Evolutionary conservation across 1,139 yeast species (phyloP).

Genomic region (Debaryomyces fabryi): DNA sequence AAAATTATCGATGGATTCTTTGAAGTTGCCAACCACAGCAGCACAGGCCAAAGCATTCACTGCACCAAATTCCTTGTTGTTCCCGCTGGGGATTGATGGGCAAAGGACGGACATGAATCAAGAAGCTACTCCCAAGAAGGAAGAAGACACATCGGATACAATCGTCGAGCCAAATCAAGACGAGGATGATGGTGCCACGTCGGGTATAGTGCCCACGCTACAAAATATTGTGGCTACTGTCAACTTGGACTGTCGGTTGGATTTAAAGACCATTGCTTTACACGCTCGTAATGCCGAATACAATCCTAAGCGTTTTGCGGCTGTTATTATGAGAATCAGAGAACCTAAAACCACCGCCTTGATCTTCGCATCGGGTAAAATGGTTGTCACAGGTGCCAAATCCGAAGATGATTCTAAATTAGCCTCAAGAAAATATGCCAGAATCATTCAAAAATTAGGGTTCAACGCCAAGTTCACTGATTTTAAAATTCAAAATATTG

Average conservation of each 20-base stretch:
- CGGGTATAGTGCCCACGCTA: slow-evolving; percentile 94
- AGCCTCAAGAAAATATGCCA: slow-evolving; percentile 96
- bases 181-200: slow-evolving; percentile 70
- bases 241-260: slow-evolving; percentile 92
- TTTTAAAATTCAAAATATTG: slow-evolving; percentile 96
- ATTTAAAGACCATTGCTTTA: slow-evolving; percentile 92
- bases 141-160: slow-evolving; percentile 30
- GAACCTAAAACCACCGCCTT: slow-evolving; percentile 98
- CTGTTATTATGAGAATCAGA: slow-evolving; percentile 98
- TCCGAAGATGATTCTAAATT: slow-evolving; percentile 96
- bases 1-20: slow-evolving; percentile 58
- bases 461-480: slow-evolving; percentile 96
- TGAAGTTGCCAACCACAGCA: slow-evolving; percentile 78
- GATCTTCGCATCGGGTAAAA: slow-evolving; percentile 97
- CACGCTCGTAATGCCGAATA: slow-evolving; percentile 99
- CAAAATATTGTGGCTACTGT: slow-evolving; percentile 99
- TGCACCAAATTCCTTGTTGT: slow-evolving; percentile 65
- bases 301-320: slow-evolving; percentile 97
- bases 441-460: slow-evolving; percentile 97
- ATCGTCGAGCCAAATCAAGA: slow-evolving; percentile 46
- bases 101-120: slow-evolving; percentile 14
- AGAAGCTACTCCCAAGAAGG: slow-evolving; percentile 26
- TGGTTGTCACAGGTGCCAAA: slow-evolving; percentile 99
- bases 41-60: slow-evolving; percentile 78
- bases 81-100: slow-evolving; percentile 50